phyloP scores from a whole-genome alignment of 108 stramenopile species.

The Schizochytrium sp. region DNA sequence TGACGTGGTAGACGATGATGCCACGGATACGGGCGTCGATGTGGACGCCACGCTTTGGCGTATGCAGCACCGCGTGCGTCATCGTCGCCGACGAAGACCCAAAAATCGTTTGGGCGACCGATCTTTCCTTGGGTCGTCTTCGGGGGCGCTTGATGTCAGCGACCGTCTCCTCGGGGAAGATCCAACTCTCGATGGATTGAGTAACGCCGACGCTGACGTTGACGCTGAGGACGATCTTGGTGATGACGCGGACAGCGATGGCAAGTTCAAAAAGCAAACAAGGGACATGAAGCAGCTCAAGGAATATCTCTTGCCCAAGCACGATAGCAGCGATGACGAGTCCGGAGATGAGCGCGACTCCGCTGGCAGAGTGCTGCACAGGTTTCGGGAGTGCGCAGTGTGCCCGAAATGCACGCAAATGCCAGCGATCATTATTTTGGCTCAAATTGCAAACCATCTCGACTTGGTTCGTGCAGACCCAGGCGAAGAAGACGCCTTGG shows the following conservation, averaged over 20 bases:
- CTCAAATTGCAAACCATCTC: background rate
- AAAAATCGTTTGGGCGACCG: background rate
- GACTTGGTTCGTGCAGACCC: background rate
- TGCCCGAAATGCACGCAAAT: background rate
- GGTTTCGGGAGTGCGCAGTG: background rate
- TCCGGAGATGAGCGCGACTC: background rate
- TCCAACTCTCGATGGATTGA: too few relatives aligned
- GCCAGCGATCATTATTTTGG: background rate
- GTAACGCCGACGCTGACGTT: too few relatives aligned
- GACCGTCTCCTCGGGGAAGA: too few relatives aligned
- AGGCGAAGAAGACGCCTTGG: background rate
- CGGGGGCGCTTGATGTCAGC: too few relatives aligned
- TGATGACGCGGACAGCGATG: background rate
- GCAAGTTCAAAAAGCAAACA: background rate
- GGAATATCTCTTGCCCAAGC: background rate
- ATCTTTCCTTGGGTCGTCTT: too few relatives aligned
- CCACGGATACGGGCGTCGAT: background rate
- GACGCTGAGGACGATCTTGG: background rate
- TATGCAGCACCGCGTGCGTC: background rate
- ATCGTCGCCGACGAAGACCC: background rate
- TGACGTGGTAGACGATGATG: background rate
- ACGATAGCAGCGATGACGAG: constrained; percentile 1
- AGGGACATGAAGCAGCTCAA: too few relatives aligned
- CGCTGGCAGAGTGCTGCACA: background rate
- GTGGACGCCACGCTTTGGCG: background rate